phyloP scores from a whole-genome alignment of 2,329 filamentous ascomycete genomes.

The Hypoxylon sp. region DNA sequence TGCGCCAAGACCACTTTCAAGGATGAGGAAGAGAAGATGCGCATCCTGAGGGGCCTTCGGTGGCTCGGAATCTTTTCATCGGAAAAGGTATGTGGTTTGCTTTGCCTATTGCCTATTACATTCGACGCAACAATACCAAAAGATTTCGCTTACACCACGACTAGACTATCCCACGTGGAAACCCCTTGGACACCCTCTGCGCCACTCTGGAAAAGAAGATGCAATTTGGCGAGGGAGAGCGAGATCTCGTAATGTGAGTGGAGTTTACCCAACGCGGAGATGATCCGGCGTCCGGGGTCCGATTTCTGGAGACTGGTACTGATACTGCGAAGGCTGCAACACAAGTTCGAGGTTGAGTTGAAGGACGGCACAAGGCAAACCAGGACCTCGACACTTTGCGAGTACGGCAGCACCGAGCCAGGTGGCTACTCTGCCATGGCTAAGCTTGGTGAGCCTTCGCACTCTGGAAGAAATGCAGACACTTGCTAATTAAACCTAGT shows the following conservation, averaged over 20 bases:
- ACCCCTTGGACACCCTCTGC: slow-evolving; percentile 88
- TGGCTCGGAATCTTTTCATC: slow-evolving; percentile 80
- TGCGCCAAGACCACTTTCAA: slow-evolving; percentile 79
- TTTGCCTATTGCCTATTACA: too few species aligned
- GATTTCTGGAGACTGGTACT: background rate
- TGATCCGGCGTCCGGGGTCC: background rate
- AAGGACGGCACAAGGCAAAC: slow-evolving; percentile 82
- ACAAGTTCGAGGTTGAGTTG: slow-evolving; percentile 87
- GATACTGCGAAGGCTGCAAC: slow-evolving; percentile 66
- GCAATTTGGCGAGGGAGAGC: slow-evolving; percentile 84
- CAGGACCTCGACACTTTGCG: slow-evolving; percentile 80
- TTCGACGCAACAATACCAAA: background rate
- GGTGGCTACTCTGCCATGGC: slow-evolving; percentile 85
- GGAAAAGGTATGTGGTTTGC: slow-evolving; percentile 54
- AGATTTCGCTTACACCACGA: background rate
- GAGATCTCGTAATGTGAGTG: slow-evolving; percentile 78
- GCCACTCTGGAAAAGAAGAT: slow-evolving; percentile 91
- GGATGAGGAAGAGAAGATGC: slow-evolving; percentile 75
- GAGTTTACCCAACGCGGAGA: background rate
- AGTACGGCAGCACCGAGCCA: slow-evolving; percentile 78
- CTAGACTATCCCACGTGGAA: slow-evolving; percentile 77
- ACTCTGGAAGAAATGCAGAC: background rate
- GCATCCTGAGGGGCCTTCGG: slow-evolving; percentile 76
- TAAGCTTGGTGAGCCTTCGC: slow-evolving; percentile 60
- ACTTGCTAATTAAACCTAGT: slow-evolving; percentile 57